These are phyloP conservation scores for Lachnellula subtilissima DNA, from an alignment of 2,329 filamentous ascomycete genomes.

Conservation along the genomic window DNA sequence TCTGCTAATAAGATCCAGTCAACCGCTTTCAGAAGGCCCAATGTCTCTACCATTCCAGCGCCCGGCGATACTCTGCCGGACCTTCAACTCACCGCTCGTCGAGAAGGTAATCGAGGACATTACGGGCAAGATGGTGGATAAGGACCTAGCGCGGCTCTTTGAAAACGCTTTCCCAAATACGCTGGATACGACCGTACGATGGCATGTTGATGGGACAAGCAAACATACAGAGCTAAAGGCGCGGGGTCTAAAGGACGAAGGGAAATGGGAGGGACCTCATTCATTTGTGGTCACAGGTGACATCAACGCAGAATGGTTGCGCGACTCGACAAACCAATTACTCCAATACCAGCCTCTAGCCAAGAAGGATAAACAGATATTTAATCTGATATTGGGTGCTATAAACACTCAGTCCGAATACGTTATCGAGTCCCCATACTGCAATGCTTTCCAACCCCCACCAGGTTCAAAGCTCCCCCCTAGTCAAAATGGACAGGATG, in stretches of 20 bases:
- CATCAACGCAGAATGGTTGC: constrained; percentile 88
- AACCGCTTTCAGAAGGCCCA: constrained; percentile 74
- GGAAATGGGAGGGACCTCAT: constrained; percentile 77
- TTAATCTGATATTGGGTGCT: constrained; percentile 78
- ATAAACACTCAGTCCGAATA: constrained; percentile 97
- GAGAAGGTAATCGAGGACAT: constrained; percentile 84
- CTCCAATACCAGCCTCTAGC: constrained; percentile 83
- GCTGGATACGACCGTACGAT: constrained; percentile 65
- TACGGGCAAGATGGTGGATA: constrained; percentile 72
- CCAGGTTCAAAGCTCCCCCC: constrained; percentile 70
- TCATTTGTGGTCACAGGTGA: constrained; percentile 92
- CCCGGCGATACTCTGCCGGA: constrained; percentile 75
- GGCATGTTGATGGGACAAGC: constrained; percentile 55
- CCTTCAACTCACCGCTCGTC: constrained; percentile 80
- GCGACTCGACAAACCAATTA: constrained; percentile 90
- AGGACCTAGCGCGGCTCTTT: constrained; percentile 86
- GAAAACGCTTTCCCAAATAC: constrained; percentile 90
- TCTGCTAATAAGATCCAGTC: constrained; percentile 36
- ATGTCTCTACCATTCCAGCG: constrained; percentile 81
- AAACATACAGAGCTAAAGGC: constrained; percentile 37
- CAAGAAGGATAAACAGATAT: constrained; percentile 72
- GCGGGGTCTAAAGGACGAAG: constrained; percentile 42
- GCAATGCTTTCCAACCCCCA: constrained; percentile 96
- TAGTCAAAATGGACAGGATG: constrained; percentile 74
- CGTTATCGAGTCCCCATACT: constrained; percentile 91